Percentiles rank a stretch among this genome's conserved stretches.
These are phyloP conservation scores for Cynanchum wilfordii DNA, from an alignment of 257 asterid genomes.

Conservation along the genomic window DNA sequence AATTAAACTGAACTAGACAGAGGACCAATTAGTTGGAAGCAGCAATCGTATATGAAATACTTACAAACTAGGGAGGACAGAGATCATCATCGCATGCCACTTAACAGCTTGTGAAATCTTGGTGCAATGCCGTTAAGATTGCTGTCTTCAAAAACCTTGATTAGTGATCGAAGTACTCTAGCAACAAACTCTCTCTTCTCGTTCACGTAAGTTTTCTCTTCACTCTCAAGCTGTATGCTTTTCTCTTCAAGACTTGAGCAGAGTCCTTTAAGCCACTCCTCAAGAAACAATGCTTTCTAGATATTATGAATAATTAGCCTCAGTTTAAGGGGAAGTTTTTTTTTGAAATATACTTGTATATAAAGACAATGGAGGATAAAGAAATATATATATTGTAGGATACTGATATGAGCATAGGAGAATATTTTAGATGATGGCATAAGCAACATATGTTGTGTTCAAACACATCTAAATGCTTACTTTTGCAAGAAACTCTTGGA, in stretches of 20 bases:
- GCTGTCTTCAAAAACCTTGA: constrained; percentile 48
- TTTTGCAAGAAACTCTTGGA: constrained; percentile 63
- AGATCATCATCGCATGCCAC: constrained; percentile 32
- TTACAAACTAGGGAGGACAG: background rate
- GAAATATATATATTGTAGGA: background rate
- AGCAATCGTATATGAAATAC: background rate
- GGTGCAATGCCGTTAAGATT: constrained; percentile 41
- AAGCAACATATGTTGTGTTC: background rate
- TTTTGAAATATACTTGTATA: background rate
- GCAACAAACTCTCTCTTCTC: constrained; percentile 58
- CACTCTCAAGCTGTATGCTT: constrained; percentile 32
- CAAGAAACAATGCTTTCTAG: constrained; percentile 76
- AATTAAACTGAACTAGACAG: background rate
- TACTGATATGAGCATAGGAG: constrained; percentile 2
- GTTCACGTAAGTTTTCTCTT: constrained; percentile 29
- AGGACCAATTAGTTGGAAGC: background rate
- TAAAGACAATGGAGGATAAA: background rate
- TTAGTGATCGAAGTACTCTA: constrained; percentile 51
- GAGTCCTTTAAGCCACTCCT: constrained; percentile 63
- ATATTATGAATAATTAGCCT: constrained; percentile 8
- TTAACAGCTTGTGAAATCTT: constrained; percentile 45
- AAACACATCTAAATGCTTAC: constrained; percentile 35
- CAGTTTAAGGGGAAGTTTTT: background rate
- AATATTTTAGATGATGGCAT: background rate
- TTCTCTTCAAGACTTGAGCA: constrained; percentile 57